Evolutionary conservation across 1,284 basidiomycete genomes (phyloP), one percentile per base, ranked within the genome.

Genomic region (Austropuccinia psidii): DNA sequence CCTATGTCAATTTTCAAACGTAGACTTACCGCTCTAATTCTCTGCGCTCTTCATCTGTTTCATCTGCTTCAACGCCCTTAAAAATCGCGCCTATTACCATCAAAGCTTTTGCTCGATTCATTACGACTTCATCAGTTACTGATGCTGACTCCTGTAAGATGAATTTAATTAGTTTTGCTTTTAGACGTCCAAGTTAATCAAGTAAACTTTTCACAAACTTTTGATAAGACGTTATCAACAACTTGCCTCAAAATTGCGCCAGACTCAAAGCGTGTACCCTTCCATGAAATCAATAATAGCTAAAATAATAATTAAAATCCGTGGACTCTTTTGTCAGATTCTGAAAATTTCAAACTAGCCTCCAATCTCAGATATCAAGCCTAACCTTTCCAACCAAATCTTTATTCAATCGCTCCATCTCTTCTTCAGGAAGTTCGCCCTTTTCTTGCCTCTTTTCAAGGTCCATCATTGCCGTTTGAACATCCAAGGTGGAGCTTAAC

Each of bases 201-300:
- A 50, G 31, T 24, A 31, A 19, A 11, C 8, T 43, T 31, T 15
- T 29, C 9, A 31, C 43, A 52, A 11, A 73, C 69, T 50, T 73
- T 73, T 3, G 69, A 62, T 17, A 73, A 35, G n/a, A 73, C 69
- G 21, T 73, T 61, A 39, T 73, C 69, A 41, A 49, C 69, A 9
- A 73, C 79, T 60, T 78, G 76, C 55, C 79, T 64, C 29, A 80
- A 62, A 2, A 80, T 77, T 8, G 74, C 76, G 47, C 77, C 76
- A 33, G 95, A 91, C 83, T 97, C 93, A 80, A 95, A 88, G 62
- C 93, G 87, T 1, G 93, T 93, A 17, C 93, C 93, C 75, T 91
- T 87, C 93, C 93, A 97, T 31, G 93, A 94, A 9, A 93, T 93
- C 37, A 96, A 86, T 82, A 97, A 86, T 80, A 95, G 91, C 88